Evolutionary conservation across 2,329 filamentous ascomycete species (phyloP).

Genomic region (Mollisia scopiformis): DNA sequence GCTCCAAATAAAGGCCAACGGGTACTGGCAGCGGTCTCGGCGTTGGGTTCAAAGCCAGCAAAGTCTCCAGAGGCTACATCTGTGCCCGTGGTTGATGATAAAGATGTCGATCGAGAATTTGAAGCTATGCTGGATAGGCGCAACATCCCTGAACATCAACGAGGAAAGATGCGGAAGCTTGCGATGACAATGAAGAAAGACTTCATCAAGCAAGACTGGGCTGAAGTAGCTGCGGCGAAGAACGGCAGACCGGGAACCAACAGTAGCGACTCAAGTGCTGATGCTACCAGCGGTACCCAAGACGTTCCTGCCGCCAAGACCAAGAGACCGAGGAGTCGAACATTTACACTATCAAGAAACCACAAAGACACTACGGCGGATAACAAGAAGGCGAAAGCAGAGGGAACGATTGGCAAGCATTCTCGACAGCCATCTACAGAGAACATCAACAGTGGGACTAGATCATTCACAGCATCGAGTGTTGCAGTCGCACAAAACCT

Average conservation of each 20-base stretch:
- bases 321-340: conserved; percentile 69
- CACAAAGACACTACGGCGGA: conserved; percentile 64
- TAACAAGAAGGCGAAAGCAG: conserved; percentile 74
- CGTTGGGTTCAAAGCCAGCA: conserved; percentile 57
- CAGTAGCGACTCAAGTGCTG: conserved; percentile 41
- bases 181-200: conserved; percentile 92
- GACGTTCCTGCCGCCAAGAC: conserved; percentile 45
- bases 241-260: conserved; percentile 46
- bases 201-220: conserved; percentile 89
- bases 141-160: conserved; percentile 92
- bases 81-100: conserved; percentile 45
- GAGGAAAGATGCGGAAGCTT: conserved; percentile 91
- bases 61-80: conserved; percentile 34
- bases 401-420: conserved; percentile 63
- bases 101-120: conserved; percentile 59
- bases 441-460: conserved; percentile 64
- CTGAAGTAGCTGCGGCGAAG: conserved; percentile 61
- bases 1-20: conserved; percentile 52
- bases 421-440: conserved; percentile 75
- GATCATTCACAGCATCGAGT: conserved; percentile 55
- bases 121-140: conserved; percentile 76
- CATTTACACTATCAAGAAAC: conserved; percentile 60
- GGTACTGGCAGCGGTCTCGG: conserved; percentile 67
- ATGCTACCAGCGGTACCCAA: conserved; percentile 41
- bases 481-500: conserved; percentile 59